Percentiles rank a stretch among this genome's conserved stretches.
Evolutionary conservation across 148 eudicot genomes (phyloP).

Genomic region (Selenicereus undatus): DNA sequence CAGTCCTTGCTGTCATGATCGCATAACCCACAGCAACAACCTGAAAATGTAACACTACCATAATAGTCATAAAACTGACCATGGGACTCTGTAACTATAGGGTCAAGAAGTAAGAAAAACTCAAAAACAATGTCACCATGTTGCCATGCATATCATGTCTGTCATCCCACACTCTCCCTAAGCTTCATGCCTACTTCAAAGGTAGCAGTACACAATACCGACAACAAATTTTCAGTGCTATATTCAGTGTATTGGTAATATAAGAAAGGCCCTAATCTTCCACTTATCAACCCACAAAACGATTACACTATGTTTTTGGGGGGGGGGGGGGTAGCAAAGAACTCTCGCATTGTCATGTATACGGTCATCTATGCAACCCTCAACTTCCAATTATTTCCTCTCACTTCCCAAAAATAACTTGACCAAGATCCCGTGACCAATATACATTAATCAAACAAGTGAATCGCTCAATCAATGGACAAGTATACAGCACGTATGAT

Average conservation of each 20-base stretch:
- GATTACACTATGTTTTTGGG: neutral
- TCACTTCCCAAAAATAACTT: neutral
- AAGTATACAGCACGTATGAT: neutral
- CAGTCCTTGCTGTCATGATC: conserved; percentile 67
- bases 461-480: neutral
- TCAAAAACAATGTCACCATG: neutral
- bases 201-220: neutral
- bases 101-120: neutral
- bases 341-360: neutral
- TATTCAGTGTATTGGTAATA: neutral
- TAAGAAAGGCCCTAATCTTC: no score
- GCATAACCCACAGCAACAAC: conserved; percentile 84
- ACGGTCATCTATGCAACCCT: neutral
- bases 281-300: neutral
- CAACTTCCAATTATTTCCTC: neutral
- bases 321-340: neutral
- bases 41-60: conserved; percentile 37
- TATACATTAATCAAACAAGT: neutral
- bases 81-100: neutral
- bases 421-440: neutral
- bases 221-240: neutral
- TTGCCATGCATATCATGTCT: neutral
- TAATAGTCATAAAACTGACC: neutral
- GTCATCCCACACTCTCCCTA: neutral
- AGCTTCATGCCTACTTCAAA: neutral